A percentile compares a stretch with the other conserved stretches of the same genome.
Conservation (phyloP, 495 filamentous ascomycete species). For the Xylaria nigripes region DNA sequence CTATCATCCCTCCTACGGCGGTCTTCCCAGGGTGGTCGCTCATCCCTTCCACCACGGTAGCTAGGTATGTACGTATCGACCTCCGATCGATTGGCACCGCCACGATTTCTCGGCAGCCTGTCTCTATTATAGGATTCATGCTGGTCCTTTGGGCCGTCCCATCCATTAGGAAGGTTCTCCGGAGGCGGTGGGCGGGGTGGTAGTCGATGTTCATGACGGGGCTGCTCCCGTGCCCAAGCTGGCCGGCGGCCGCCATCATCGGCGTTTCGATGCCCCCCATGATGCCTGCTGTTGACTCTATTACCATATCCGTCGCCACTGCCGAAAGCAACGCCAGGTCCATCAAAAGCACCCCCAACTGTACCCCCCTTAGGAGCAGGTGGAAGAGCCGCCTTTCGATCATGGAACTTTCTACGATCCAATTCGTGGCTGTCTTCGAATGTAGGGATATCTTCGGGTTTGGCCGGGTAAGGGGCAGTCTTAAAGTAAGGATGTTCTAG, state of each 20-base stretch:
- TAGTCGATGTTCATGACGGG: conserved; percentile 37
- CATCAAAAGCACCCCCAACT: conserved; percentile 65
- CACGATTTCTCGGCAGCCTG: conserved; percentile 28
- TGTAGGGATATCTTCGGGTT: conserved; percentile 70
- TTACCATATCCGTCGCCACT: conserved; percentile 40
- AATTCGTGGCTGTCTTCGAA: conserved; percentile 96
- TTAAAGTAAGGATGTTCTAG: conserved; percentile 88
- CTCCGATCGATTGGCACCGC: conserved; percentile 29
- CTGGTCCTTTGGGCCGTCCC: conserved; percentile 31
- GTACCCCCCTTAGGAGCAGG: conserved; percentile 85
- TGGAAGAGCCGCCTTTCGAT: conserved; percentile 66
- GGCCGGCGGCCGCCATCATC: conserved; percentile 36
- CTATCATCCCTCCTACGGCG: conserved; percentile 39
- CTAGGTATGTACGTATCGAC: conserved; percentile 56
- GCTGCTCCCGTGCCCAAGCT: conserved; percentile 31
- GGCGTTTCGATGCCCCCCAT: conserved; percentile 28
- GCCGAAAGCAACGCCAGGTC: conserved; percentile 39
- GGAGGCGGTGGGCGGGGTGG: conserved; percentile 40
- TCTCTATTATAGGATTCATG: conserved; percentile 28
- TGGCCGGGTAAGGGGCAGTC: conserved; percentile 65
- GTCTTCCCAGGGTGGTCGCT: conserved; percentile 24
- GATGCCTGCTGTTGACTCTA: conserved; percentile 33
- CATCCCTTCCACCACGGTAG: conserved; percentile 35
- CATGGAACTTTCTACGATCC: conserved; percentile 79
- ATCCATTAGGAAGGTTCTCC: conserved; percentile 29